Evolutionary conservation across 345 rosid species (phyloP).

Genomic region (thale cress (Arabidopsis thaliana)): TAIR10.1 NC_003070.9:21652501-21653000

Average conservation of each 20-base stretch:
- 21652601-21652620: background rate
- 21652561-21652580: no score
- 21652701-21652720: background rate
- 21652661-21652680: background rate
- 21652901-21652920: background rate
- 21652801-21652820: background rate
- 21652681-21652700: background rate
- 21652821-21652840: background rate
- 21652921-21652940: background rate
- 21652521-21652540: no score
- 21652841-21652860: constrained; percentile 1
- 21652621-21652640: background rate
- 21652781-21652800: background rate
- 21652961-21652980: constrained; percentile 30
- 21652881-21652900: background rate
- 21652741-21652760: background rate
- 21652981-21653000: constrained; percentile 15
- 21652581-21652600: background rate
- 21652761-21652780: background rate
- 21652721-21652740: background rate
- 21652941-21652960: constrained; percentile 17
- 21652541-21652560: no score
- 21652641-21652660: constrained; percentile 19
- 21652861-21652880: constrained; percentile 26
- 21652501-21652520: no score